A percentile compares a stretch with the other conserved stretches of the same genome.
phyloP scores from a whole-genome alignment of 83 land plant genomes.

The Thuja plicata region DNA sequence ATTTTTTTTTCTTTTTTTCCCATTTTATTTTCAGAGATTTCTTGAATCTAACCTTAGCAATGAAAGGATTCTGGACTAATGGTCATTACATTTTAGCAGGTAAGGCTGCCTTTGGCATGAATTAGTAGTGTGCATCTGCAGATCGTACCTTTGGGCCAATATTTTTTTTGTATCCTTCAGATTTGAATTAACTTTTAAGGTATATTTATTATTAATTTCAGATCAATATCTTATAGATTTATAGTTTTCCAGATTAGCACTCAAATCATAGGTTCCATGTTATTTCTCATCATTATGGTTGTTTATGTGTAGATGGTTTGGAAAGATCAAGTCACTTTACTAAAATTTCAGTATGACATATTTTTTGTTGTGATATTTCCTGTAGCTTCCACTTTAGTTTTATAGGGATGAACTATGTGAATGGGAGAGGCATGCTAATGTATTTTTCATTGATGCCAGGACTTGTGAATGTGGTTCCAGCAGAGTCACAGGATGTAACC shows the following conservation, averaged over 20 bases:
- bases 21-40: not conserved
- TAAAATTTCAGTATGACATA: no score
- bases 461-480: not conserved
- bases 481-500: not conserved
- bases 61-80: not conserved
- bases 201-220: not conserved
- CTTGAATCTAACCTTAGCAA: not conserved
- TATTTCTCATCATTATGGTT: not conserved
- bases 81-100: not conserved
- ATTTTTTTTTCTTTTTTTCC: not conserved
- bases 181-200: not conserved
- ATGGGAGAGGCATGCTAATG: not conserved
- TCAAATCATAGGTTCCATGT: not conserved
- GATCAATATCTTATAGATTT: not conserved
- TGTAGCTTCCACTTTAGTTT: no score
- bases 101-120: not conserved
- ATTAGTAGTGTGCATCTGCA: not conserved
- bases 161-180: not conserved
- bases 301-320: not conserved
- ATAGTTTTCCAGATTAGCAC: not conserved
- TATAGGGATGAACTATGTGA: not conserved
- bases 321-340: no score
- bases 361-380: no score
- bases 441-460: slow-evolving; percentile 2
- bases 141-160: not conserved